Conservation (phyloP, 225 moss, liverwort and hornwort species). For the Polytrichum formosum region DNA sequence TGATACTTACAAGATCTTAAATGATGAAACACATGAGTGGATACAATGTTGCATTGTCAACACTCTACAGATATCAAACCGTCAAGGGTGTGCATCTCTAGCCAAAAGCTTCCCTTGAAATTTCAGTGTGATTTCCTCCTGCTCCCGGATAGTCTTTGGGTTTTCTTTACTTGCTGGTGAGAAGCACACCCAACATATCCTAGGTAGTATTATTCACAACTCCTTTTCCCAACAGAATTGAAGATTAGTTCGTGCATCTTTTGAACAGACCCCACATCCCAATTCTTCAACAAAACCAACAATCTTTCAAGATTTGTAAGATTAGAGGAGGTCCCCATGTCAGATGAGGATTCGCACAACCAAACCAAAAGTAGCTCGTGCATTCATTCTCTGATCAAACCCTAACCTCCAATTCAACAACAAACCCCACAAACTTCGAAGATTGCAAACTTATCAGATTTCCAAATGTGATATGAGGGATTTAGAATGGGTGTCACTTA, state of each 20-base stretch:
- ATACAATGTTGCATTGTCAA: too few species aligned
- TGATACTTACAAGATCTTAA: too few species aligned
- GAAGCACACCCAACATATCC: slow-evolving; percentile 40
- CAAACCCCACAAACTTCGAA: background rate
- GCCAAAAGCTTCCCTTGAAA: slow-evolving; percentile 30
- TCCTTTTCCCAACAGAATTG: too few species aligned
- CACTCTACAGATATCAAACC: too few species aligned
- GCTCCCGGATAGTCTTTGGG: slow-evolving; percentile 16
- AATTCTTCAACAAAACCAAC: too few species aligned
- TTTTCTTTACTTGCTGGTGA: slow-evolving; percentile 8
- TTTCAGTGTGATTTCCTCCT: slow-evolving; percentile 16
- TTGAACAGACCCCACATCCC: too few species aligned
- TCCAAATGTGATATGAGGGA: background rate
- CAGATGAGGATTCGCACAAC: background rate
- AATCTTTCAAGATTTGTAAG: too few species aligned
- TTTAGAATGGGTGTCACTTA: background rate
- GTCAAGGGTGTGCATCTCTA: background rate
- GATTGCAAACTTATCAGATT: background rate
- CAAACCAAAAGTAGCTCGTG: slow-evolving; percentile 1
- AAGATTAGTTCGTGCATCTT: too few species aligned
- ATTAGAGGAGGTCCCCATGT: too few species aligned
- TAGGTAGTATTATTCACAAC: background rate
- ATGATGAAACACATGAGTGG: too few species aligned
- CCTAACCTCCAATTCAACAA: background rate
- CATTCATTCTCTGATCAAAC: background rate